phyloP scores from a whole-genome alignment of 2,329 filamentous ascomycete species.

The Phialophora tarda region DNA sequence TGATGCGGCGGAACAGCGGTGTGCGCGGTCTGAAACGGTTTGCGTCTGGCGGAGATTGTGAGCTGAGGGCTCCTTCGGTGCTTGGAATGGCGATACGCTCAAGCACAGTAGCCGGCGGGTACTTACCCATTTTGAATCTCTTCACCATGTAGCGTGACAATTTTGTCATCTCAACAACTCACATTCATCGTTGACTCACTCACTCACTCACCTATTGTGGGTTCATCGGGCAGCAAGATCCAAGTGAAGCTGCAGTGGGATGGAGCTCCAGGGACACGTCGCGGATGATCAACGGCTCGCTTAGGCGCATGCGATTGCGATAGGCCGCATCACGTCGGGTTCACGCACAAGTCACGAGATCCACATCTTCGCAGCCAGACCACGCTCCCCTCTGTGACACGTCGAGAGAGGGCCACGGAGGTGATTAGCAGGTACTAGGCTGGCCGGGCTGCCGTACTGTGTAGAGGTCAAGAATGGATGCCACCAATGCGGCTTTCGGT shows the following conservation, averaged over 20 bases:
- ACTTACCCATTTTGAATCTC: conserved; percentile 14
- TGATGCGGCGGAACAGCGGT: conserved; percentile 14
- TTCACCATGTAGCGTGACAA: conserved; percentile 13
- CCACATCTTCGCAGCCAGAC: not conserved
- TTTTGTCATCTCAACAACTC: conserved; percentile 6
- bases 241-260: conserved; percentile 27
- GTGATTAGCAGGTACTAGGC: not conserved
- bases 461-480: not conserved
- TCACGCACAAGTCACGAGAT: conserved; percentile 9
- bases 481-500: not conserved
- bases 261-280: conserved; percentile 29
- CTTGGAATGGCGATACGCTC: not conserved
- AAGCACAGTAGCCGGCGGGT: not conserved
- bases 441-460: too few relatives aligned
- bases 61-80: not conserved
- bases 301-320: conserved; percentile 17
- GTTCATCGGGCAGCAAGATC: conserved; percentile 35
- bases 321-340: conserved; percentile 20
- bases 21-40: conserved; percentile 15
- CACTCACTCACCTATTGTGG: conserved; percentile 12
- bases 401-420: not conserved
- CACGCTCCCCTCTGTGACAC: not conserved
- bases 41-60: conserved; percentile 17
- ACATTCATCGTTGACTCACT: not conserved
- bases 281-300: conserved; percentile 32